phyloP scores from a whole-genome alignment of 768 basidiomycete genomes.

The Russula compacta region DNA sequence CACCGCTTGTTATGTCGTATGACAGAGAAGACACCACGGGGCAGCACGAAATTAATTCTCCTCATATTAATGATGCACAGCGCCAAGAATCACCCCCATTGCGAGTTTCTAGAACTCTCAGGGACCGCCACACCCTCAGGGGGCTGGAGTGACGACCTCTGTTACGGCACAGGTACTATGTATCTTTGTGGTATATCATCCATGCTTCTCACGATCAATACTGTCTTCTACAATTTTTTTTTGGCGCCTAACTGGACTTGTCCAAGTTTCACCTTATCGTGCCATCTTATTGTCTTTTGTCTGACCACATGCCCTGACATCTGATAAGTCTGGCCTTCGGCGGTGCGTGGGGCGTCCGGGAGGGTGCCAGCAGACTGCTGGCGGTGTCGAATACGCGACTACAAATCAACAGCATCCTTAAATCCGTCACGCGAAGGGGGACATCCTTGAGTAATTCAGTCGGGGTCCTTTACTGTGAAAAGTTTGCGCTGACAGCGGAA shows the following conservation, averaged over 20 bases:
- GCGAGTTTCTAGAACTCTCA: conserved; percentile 26
- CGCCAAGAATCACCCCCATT: too few relatives aligned
- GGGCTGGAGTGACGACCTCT: conserved; percentile 98
- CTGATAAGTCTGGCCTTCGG: conserved; percentile 84
- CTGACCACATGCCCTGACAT: conserved; percentile 67
- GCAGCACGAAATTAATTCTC: too few relatives aligned
- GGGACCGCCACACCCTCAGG: conserved; percentile 86
- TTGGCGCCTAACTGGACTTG: conserved; percentile 51
- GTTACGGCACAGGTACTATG: conserved; percentile 98
- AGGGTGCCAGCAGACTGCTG: conserved; percentile 82
- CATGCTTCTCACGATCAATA: conserved; percentile 20
- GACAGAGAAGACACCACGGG: too few relatives aligned
- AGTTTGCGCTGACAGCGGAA: too few relatives aligned
- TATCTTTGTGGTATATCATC: conserved; percentile 85
- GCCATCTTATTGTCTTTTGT: conserved; percentile 64
- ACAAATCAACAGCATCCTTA: conserved; percentile 94
- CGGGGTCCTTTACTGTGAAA: too few relatives aligned
- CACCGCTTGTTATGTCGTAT: too few relatives aligned
- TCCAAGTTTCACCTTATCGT: conserved; percentile 22
- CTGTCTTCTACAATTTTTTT: conserved; percentile 23
- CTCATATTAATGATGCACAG: too few relatives aligned
- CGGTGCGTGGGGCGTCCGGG: conserved; percentile 91
- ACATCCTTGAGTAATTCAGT: conserved; percentile 98
- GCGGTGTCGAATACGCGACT: conserved; percentile 79
- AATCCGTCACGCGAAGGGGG: conserved; percentile 93